Percentiles rank a stretch among this genome's conserved stretches.
These are phyloP conservation scores for Leccinum griseonigrum DNA, from an alignment of 1,284 basidiomycete genomes.

Conservation along the genomic window DNA sequence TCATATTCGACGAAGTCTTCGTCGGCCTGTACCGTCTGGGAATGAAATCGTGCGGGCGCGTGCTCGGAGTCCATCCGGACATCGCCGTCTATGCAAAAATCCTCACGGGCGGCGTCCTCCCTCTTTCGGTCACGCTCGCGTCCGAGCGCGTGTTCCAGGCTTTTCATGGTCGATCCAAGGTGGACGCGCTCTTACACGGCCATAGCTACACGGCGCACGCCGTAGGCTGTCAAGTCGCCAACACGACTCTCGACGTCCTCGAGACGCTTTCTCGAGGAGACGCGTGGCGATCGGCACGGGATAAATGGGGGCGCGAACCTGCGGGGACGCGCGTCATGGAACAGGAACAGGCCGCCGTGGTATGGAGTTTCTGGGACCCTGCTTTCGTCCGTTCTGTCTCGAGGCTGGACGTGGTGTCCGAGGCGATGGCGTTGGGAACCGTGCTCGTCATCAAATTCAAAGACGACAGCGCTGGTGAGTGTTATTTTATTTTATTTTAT, in stretches of 20 bases:
- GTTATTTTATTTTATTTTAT: background rate
- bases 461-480: slow-evolving; percentile 56
- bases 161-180: slow-evolving; percentile 77
- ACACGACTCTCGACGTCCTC: slow-evolving; percentile 72
- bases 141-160: slow-evolving; percentile 76
- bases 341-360: background rate
- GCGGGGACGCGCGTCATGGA: background rate
- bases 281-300: slow-evolving; percentile 41
- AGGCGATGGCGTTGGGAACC: slow-evolving; percentile 86
- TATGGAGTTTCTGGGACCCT: slow-evolving; percentile 91
- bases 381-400: slow-evolving; percentile 70
- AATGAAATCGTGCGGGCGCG: slow-evolving; percentile 57
- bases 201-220: slow-evolving; percentile 95
- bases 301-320: slow-evolving; percentile 32
- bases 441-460: slow-evolving; percentile 82
- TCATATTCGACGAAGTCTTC: slow-evolving; percentile 98
- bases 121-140: slow-evolving; percentile 84
- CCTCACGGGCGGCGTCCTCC: slow-evolving; percentile 90
- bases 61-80: slow-evolving; percentile 78
- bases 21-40: slow-evolving; percentile 89
- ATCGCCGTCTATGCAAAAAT: slow-evolving; percentile 94
- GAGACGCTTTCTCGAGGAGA: slow-evolving; percentile 43
- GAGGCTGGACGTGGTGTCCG: slow-evolving; percentile 54
- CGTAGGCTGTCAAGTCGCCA: slow-evolving; percentile 89
- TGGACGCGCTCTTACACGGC: slow-evolving; percentile 87